Evolutionary conservation across 345 rosid species (phyloP), one percentile per base, ranked within the genome.

Genomic region (Carallia pectinifolia): DNA sequence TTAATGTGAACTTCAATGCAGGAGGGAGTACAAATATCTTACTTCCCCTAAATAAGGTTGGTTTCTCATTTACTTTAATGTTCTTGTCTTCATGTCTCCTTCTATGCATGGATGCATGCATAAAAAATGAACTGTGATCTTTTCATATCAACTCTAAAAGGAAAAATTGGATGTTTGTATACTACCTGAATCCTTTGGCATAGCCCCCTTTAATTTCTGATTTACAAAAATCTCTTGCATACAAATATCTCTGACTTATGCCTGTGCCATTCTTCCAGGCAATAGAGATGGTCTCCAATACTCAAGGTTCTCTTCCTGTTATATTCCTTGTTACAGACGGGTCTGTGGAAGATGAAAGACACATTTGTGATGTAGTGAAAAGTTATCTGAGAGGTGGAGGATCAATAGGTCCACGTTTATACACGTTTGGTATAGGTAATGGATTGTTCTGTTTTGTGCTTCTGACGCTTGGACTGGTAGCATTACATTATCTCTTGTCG

Each of bases 291-390:
- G 82, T 92, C 40, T 80, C 89, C 34, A 80, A 82, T 62, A 69
- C 83, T 65, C 69, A 39, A 53, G 90, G 84, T 76, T 83, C 96
- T 50, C 59, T 89, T 70, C 99, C 99, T 68, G 71, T 86, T 75
- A 80, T 95, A 75, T 87, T 95, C 75, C 89, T 95, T 71, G 74
- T 95, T 66, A 92, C 96, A 34, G 98, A 95, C 82, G 99, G 99
- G 65, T 76, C 96, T 75, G 92, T 95, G 69, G 98, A 95, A 81
- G 89, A 95, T 80, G 99, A 92, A 79, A 85, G 86, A 77, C 84
- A 82, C 38, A 89, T 95, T 61, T 92, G 94, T 78, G 87, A 89
- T 66, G 74, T 68, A 48, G 82, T 92, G 83, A 88, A 87, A 84
- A 92, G 77, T 77, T 80, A 65, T 68, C 69, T 84, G 47, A 80